Base-by-base conservation (phyloP, 2,329 filamentous ascomycete genomes). In the Calonectria pauciramosa region DNA sequence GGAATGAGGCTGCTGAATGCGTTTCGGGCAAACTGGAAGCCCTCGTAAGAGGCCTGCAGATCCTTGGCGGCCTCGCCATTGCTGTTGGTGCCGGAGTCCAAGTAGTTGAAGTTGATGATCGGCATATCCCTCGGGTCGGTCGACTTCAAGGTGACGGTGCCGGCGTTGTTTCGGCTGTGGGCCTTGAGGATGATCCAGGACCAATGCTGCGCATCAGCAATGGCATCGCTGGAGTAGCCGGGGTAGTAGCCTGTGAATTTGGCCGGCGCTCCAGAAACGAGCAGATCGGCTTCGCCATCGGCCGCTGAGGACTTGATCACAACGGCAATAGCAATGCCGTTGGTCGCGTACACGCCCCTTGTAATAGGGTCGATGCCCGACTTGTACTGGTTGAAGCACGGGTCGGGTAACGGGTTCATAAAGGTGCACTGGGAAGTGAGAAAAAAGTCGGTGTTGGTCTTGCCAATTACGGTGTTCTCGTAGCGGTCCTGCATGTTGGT, bases 401-500 rank as follows among this genome's bases (percentile, higher is more conserved):
- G 82, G 49, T 87, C 86, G 28, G 76, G 72, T 1, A 26, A 3
- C 81, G 76, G 2, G 81, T 82, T 60, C 78, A 70, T 0, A 79
- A 83, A 85, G 0, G 80, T 86, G 73, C 83, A 86, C 18, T 82
- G 81, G 0, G 81, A 78, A 11, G 80, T 82, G 0, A 79, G 64
- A 1, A 79, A 75, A 26, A 83, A 84, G 76, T 84, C 77, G 11
- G 75, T 56, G 3, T 76, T 41, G 1, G 70, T 23, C 23, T 78
- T 78, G 23, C 82, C 83, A 26, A 85, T 82, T 30, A 88, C 83
- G 8, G 80, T 73, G 26, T 79, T 75, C 72, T 85, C 89, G 80
- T 90, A 90, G 72, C 89, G 89, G 79, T 93, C 91, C 81, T 91
- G 87, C 14, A 93, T 84, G 82, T 93, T 93, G 11, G 84, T 87